Evolutionary conservation across 768 basidiomycete genomes (phyloP), one percentile per base, ranked within the genome.

Genomic region (Mycena pura): DNA sequence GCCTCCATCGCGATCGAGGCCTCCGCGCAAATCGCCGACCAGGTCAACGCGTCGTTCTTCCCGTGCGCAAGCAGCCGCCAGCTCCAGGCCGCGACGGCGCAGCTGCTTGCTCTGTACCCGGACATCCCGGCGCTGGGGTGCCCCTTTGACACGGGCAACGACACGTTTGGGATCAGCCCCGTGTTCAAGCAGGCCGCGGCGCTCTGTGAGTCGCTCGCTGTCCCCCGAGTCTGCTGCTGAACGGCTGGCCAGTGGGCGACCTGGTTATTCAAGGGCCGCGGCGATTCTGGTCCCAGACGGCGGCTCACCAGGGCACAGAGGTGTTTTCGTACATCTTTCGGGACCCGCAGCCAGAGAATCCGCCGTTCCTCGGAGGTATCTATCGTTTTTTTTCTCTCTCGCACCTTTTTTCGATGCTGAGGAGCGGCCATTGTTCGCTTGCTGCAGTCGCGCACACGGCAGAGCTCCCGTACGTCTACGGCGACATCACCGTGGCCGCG

Each of bases 121-220:
- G 39, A 73, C 21, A 48, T 68, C 14, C 70, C 76, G 3, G 61
- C 71, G 3, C 47, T 62, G 49, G 76, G 76, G 8, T 71, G 71
- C 4, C 76, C 76, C 0, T 77, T 67, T 52, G 52, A 60, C 6
- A 77, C 76, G 2, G 75, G 76, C n/a, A 65, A 70, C 43, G 43
- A 72, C 27, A 71, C 72, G 0, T 76, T 74, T 49, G 75, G 75
- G 1, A 61, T 72, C 7, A 57, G 65, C 5, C 38, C 66, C 11
- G 58, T 66, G 14, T 76, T 69, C 67, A 74, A 76, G 51, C 70
- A 73, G 9, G 68, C 64, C 10, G 56, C 71, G 0, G 60, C 69
- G 11, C 60, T 73, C 15, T 11, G 59, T 62, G 21, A 43, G n/a
- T n/a, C n/a, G n/a, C n/a, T n/a, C n/a, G n/a, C n/a, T n/a, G n/a